These are phyloP conservation scores for Suillus spraguei DNA, from an alignment of 768 basidiomycete genomes.

Conservation along the genomic window DNA sequence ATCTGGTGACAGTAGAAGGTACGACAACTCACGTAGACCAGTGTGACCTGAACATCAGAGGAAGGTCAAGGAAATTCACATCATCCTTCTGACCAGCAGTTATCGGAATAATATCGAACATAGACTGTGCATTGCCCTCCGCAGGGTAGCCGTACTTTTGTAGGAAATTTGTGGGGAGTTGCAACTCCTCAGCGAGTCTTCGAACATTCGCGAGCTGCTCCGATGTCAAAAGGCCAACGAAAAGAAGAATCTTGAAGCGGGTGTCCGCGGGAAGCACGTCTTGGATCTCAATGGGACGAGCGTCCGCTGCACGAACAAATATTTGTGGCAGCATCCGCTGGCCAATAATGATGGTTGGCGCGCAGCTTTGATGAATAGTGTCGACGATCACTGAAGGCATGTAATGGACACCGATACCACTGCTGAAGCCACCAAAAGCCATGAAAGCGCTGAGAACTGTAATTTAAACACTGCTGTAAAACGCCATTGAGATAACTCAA, in stretches of 20 bases:
- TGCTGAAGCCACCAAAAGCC: constrained; percentile 40
- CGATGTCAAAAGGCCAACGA: constrained; percentile 32
- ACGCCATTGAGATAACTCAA: constrained; percentile 18
- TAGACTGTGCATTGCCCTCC: constrained; percentile 21
- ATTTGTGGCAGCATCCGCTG: constrained; percentile 40
- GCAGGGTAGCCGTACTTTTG: constrained; percentile 26
- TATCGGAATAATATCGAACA: constrained; percentile 37
- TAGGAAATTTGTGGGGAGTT: constrained; percentile 28
- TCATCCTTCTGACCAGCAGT: constrained; percentile 33
- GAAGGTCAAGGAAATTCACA: constrained; percentile 37
- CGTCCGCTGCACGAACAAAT: constrained; percentile 39
- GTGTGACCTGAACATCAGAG: constrained; percentile 38
- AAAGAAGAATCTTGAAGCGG: constrained; percentile 41
- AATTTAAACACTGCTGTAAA: constrained; percentile 1
- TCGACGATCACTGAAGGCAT: constrained; percentile 38
- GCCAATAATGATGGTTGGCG: constrained; percentile 37
- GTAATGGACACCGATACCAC: constrained; percentile 44
- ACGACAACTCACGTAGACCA: constrained; percentile 42
- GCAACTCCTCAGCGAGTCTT: constrained; percentile 30
- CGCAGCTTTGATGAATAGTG: constrained; percentile 30
- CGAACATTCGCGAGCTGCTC: constrained; percentile 24
- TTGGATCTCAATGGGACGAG: constrained; percentile 40
- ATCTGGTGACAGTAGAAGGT: background rate
- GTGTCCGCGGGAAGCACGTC: constrained; percentile 41
- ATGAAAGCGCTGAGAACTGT: constrained; percentile 35